A percentile compares a stretch with the other conserved stretches of the same genome.
phyloP scores from a whole-genome alignment of 2,329 filamentous ascomycete species.

The Xylaria sp. region DNA sequence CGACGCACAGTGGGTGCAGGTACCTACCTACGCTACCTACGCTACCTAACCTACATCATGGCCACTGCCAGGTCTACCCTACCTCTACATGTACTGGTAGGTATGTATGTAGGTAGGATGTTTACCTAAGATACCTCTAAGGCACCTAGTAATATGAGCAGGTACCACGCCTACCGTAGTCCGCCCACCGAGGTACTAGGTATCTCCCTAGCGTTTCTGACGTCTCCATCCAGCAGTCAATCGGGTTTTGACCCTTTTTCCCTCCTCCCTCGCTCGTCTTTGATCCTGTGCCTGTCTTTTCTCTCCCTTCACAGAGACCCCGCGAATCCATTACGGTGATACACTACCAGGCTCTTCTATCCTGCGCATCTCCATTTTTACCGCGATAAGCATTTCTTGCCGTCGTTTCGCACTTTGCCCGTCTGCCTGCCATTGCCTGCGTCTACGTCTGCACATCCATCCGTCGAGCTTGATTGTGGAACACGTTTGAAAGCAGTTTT shows the following conservation, averaged over 20 bases:
- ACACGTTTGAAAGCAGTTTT: constrained; percentile 36
- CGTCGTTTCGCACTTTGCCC: constrained; percentile 27
- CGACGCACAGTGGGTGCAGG: background rate
- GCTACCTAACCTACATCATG: background rate
- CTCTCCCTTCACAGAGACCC: constrained; percentile 39
- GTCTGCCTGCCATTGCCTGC: constrained; percentile 22
- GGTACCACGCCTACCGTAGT: background rate
- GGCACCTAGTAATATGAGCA: background rate
- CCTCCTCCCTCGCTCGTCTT: constrained; percentile 33
- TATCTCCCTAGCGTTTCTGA: constrained; percentile 37
- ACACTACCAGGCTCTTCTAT: constrained; percentile 37
- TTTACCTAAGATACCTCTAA: no score
- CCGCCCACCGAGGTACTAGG: background rate
- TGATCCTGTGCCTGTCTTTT: constrained; percentile 30
- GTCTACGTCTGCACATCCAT: constrained; percentile 30
- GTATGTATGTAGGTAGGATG: no score
- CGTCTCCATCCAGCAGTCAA: constrained; percentile 41
- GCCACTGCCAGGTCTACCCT: background rate
- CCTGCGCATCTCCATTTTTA: constrained; percentile 39
- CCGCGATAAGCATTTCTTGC: constrained; percentile 42
- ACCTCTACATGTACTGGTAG: background rate
- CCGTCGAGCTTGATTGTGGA: constrained; percentile 33
- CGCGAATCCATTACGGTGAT: constrained; percentile 45
- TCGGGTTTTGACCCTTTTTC: constrained; percentile 44
- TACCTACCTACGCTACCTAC: background rate